Percentiles rank a stretch among this genome's conserved stretches.
phyloP scores from a whole-genome alignment of 2,329 filamentous ascomycete genomes.

The Aspergillus unguis region DNA sequence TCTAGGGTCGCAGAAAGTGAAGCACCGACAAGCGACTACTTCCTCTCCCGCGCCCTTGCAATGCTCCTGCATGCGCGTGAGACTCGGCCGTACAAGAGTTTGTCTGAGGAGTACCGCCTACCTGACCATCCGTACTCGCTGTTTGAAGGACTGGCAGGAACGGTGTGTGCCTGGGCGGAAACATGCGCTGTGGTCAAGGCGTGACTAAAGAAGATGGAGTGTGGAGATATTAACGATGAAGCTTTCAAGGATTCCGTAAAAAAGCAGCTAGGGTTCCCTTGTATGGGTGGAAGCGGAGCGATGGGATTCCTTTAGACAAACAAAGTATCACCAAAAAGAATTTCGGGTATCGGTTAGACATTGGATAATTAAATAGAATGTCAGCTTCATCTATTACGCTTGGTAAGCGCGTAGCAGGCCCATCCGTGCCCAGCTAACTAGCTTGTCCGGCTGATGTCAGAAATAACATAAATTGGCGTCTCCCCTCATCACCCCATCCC shows the following conservation, averaged over 20 bases:
- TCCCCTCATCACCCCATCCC: no score
- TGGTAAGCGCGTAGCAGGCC: no score
- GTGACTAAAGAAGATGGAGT: conserved; percentile 34
- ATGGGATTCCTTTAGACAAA: not conserved
- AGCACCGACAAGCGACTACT: conserved; percentile 32
- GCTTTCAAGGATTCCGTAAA: not conserved
- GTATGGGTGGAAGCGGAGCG: conserved; percentile 2
- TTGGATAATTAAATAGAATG: no score
- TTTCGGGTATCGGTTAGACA: no score
- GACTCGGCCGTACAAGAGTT: conserved; percentile 33
- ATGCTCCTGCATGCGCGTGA: conserved; percentile 39
- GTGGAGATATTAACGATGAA: not conserved
- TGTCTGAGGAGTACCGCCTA: conserved; percentile 34
- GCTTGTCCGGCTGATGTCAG: not conserved
- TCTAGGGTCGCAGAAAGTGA: no score
- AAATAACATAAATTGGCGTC: no score
- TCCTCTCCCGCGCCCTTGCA: conserved; percentile 37
- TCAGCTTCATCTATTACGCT: no score
- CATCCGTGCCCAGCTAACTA: no score
- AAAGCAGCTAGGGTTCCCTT: conserved; percentile 7
- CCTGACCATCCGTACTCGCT: conserved; percentile 41
- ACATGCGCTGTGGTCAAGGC: conserved; percentile 35
- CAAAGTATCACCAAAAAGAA: no score
- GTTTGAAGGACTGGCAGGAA: conserved; percentile 41
- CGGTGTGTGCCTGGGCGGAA: conserved; percentile 42